A percentile compares a stretch with the other conserved stretches of the same genome.
phyloP scores from a whole-genome alignment of 768 basidiomycete genomes.

The Tulasnella sp. region DNA sequence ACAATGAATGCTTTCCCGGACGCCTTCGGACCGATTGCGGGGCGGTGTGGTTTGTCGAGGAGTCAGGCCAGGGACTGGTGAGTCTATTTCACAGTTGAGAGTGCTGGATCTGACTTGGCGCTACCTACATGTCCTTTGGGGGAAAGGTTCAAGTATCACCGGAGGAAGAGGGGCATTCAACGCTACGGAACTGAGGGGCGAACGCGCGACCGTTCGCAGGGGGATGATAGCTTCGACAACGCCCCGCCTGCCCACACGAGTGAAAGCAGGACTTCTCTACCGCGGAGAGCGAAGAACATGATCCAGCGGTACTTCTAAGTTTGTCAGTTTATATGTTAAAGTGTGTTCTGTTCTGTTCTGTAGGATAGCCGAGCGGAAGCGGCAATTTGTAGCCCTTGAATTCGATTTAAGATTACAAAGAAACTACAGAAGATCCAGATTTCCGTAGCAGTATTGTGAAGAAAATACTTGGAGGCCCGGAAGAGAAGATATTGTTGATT shows the following conservation, averaged over 20 bases:
- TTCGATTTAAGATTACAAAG: too few species aligned
- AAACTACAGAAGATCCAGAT: too few species aligned
- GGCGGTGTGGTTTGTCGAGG: not conserved
- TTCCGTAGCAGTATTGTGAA: too few species aligned
- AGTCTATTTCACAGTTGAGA: not conserved
- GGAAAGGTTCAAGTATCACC: not conserved
- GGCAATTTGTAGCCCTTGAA: too few species aligned
- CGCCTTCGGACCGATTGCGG: not conserved
- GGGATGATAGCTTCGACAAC: not conserved
- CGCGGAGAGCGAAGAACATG: not conserved
- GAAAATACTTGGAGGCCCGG: too few species aligned
- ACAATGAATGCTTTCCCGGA: not conserved
- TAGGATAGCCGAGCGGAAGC: too few species aligned
- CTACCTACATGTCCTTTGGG: not conserved
- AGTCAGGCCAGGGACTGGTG: not conserved
- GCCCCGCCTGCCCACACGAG: not conserved
- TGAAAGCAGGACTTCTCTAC: not conserved
- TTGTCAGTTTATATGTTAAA: too few species aligned
- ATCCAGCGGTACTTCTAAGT: not conserved
- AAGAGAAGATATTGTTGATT: too few species aligned
- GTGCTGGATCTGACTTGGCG: not conserved
- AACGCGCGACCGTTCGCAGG: not conserved
- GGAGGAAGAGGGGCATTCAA: not conserved
- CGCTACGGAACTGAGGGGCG: not conserved
- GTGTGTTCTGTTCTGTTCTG: too few species aligned